Evolutionary conservation across 1,284 basidiomycete genomes (phyloP).

Genomic region (Sporisorium sorghi): DNA sequence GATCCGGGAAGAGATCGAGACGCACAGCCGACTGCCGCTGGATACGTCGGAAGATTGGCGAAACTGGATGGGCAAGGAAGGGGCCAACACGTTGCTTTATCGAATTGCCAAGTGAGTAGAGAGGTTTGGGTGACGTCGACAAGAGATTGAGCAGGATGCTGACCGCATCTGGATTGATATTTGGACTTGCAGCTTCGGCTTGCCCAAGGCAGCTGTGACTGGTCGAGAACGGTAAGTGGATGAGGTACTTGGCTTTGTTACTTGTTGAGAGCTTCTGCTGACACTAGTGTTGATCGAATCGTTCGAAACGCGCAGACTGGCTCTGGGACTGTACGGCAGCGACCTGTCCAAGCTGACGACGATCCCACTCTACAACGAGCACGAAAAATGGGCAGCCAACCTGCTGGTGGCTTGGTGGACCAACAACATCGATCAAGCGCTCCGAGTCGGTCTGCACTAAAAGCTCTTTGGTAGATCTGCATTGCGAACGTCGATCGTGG

Average conservation of each 20-base stretch:
- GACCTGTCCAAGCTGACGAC: neutral
- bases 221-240: neutral
- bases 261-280: neutral
- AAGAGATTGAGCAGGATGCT: neutral
- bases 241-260: neutral
- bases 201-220: too few relatives aligned
- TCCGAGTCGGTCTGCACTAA: neutral
- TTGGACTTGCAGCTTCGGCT: neutral
- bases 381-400: constrained; percentile 17
- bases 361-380: constrained; percentile 4
- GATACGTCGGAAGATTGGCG: constrained; percentile 25
- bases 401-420: constrained; percentile 15
- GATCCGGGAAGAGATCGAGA: constrained; percentile 6
- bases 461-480: neutral
- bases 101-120: neutral
- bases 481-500: neutral
- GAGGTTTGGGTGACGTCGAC: neutral
- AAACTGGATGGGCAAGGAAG: constrained; percentile 3
- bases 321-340: neutral
- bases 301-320: neutral
- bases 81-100: neutral
- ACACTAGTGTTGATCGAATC: neutral
- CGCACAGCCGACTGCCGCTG: constrained; percentile 7
- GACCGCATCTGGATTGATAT: neutral
- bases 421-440: neutral